Percentiles rank a stretch among this genome's conserved stretches.
Evolutionary conservation across 2,329 filamentous ascomycete genomes (phyloP).

Genomic region (Fusarium succisae): DNA sequence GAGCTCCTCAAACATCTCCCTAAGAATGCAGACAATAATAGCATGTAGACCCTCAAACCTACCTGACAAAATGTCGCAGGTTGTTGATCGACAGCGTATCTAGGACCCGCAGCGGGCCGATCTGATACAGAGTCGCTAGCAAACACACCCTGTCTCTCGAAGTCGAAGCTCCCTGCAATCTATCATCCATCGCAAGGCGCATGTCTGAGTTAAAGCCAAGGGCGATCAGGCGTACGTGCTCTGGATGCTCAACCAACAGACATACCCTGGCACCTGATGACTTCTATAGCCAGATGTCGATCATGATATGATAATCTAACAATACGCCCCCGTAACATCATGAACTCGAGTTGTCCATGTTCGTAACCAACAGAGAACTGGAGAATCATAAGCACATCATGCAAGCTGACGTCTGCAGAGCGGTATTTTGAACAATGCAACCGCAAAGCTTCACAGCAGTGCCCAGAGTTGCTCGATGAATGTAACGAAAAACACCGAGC

Average conservation of each 20-base stretch:
- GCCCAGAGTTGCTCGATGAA: not conserved
- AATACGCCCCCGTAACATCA: not conserved
- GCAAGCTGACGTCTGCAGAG: constrained; percentile 20
- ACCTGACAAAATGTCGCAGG: constrained; percentile 29
- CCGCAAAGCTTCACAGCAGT: constrained; percentile 5
- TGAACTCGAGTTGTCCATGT: not conserved
- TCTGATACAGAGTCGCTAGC: constrained; percentile 30
- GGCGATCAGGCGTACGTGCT: not conserved
- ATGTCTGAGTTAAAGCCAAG: constrained; percentile 11
- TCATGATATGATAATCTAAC: constrained; percentile 21
- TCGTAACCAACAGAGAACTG: not conserved
- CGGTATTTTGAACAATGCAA: not conserved
- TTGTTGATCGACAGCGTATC: constrained; percentile 32
- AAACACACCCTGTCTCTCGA: constrained; percentile 1
- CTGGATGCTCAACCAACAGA: constrained; percentile 15
- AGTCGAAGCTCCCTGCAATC: constrained; percentile 12
- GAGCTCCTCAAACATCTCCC: constrained; percentile 2
- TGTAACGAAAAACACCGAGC: not conserved
- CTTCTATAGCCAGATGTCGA: constrained; percentile 12
- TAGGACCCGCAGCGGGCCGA: constrained; percentile 35
- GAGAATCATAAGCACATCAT: constrained; percentile 8
- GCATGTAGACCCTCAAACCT: constrained; percentile 5
- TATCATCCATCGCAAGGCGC: constrained; percentile 3
- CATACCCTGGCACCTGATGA: not conserved
- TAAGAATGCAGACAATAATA: not conserved